Conservation (phyloP, 2,329 filamentous ascomycete species). For the Xylariaceae sp. region DNA sequence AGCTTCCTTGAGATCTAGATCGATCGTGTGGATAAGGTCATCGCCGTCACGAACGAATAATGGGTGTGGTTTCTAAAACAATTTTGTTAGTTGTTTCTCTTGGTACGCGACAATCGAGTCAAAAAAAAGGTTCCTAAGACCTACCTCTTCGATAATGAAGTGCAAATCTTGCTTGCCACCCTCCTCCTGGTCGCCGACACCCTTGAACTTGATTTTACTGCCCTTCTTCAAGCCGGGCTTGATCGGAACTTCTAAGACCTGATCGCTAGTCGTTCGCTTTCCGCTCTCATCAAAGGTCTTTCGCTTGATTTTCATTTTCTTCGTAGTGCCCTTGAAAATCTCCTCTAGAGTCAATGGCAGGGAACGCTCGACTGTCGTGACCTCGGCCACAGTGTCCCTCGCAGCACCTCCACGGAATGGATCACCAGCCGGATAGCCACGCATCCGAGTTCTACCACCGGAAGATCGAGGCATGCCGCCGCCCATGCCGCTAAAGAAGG, state of each 20-base stretch:
- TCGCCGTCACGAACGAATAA: constrained; percentile 83
- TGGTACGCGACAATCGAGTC: not conserved
- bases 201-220: constrained; percentile 96
- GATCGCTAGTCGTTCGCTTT: constrained; percentile 80
- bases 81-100: constrained; percentile 35
- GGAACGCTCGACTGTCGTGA: constrained; percentile 83
- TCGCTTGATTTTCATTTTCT: constrained; percentile 98
- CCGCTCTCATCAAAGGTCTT: constrained; percentile 86
- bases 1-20: constrained; percentile 86
- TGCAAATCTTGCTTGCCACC: constrained; percentile 93
- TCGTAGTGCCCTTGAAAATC: constrained; percentile 76
- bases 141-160: constrained; percentile 89
- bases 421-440: constrained; percentile 35
- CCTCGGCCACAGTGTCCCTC: constrained; percentile 65
- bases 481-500: constrained; percentile 46
- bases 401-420: constrained; percentile 21
- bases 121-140: constrained; percentile 25
- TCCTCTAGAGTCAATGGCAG: constrained; percentile 81
- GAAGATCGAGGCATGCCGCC: constrained; percentile 39
- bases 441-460: constrained; percentile 34
- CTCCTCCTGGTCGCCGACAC: constrained; percentile 96
- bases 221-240: constrained; percentile 94
- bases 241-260: constrained; percentile 89
- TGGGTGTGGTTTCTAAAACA: constrained; percentile 71
- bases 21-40: constrained; percentile 72